These are phyloP conservation scores for Aureobasidium sp. DNA, from an alignment of 2,329 filamentous ascomycete species.

Conservation along the genomic window DNA sequence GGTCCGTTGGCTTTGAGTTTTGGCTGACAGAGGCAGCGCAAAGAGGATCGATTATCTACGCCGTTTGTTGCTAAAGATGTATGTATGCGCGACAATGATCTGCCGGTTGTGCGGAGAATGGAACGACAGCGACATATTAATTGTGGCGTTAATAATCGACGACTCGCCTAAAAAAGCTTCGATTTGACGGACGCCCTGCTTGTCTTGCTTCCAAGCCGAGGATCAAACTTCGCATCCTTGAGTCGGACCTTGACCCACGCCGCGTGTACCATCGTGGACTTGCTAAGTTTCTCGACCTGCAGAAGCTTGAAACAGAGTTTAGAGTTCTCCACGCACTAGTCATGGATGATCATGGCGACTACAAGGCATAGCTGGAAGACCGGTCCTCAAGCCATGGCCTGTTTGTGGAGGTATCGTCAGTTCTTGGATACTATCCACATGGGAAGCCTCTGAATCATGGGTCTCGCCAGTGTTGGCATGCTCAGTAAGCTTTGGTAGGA, in stretches of 20 bases:
- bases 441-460: background rate
- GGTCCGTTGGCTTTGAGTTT: background rate
- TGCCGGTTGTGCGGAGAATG: background rate
- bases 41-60: background rate
- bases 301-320: constrained; percentile 1
- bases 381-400: background rate
- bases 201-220: background rate
- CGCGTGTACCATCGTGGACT: background rate
- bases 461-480: background rate
- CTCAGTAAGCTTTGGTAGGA: background rate
- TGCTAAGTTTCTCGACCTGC: background rate
- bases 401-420: background rate
- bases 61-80: background rate
- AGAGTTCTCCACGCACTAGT: background rate
- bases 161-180: background rate
- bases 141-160: background rate
- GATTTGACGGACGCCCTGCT: background rate
- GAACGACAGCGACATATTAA: background rate
- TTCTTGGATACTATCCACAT: background rate
- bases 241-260: background rate
- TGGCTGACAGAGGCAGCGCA: background rate
- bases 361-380: background rate
- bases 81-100: background rate
- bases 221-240: background rate
- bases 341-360: background rate